Conservation (phyloP, 768 basidiomycete genomes). For the Holtermannia corniformis region DNA sequence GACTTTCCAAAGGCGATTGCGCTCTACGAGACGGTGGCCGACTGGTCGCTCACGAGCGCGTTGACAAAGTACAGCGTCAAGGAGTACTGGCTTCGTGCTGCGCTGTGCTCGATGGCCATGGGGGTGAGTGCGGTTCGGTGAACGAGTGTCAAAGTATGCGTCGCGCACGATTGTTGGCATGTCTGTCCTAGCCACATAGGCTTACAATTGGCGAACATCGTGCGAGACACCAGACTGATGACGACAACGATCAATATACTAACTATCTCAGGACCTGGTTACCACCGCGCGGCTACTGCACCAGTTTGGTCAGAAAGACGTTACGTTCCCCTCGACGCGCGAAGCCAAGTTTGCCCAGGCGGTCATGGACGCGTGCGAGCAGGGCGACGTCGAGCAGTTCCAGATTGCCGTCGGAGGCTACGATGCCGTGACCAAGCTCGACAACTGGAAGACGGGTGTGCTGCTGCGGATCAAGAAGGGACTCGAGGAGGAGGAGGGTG, state of each 20-base stretch:
- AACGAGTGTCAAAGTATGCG: background rate
- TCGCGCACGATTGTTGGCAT: no score
- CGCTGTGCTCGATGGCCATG: slow-evolving; percentile 80
- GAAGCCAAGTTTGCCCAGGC: slow-evolving; percentile 80
- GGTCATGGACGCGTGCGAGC: slow-evolving; percentile 67
- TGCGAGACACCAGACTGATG: no score
- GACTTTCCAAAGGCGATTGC: slow-evolving; percentile 76
- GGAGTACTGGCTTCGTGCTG: slow-evolving; percentile 86
- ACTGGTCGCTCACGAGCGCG: slow-evolving; percentile 64
- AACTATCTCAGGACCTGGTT: slow-evolving; percentile 59
- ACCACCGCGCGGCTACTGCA: slow-evolving; percentile 68
- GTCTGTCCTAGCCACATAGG: no score
- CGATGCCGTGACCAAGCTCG: slow-evolving; percentile 83
- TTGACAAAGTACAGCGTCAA: slow-evolving; percentile 98
- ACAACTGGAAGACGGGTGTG: slow-evolving; percentile 91
- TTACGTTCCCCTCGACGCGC: slow-evolving; percentile 73
- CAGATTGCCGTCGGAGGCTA: slow-evolving; percentile 81
- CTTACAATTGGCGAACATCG: no score
- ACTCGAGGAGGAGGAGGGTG: slow-evolving; percentile 53
- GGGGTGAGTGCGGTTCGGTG: slow-evolving; percentile 60
- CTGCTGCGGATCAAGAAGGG: slow-evolving; percentile 80
- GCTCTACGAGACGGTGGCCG: slow-evolving; percentile 82
- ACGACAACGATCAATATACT: no score
- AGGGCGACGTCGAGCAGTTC: slow-evolving; percentile 62
- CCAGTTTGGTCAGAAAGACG: slow-evolving; percentile 71